Conservation (phyloP, 2,329 filamentous ascomycete species). For the Fusarium sp. region DNA sequence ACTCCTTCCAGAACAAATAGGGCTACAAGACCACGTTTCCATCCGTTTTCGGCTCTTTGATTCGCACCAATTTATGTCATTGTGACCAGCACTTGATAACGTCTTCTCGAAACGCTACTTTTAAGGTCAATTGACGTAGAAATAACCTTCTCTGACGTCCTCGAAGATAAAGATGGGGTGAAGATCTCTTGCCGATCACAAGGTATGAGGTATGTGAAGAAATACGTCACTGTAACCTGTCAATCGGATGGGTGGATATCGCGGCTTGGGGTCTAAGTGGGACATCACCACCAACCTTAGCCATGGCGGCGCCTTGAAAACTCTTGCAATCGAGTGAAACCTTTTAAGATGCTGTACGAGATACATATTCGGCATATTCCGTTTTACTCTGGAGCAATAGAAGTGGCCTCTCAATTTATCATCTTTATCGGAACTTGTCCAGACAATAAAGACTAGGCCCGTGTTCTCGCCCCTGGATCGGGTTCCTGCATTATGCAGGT, state of each 20-base stretch:
- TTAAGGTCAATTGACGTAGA: neutral
- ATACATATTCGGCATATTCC: neutral
- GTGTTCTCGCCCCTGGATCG: neutral
- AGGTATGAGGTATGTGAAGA: neutral
- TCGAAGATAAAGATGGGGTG: neutral
- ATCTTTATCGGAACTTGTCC: neutral
- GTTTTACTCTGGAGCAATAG: no score
- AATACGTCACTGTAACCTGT: slow-evolving; percentile 5
- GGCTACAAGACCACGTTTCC: neutral
- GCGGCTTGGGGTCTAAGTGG: neutral
- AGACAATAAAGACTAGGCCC: neutral
- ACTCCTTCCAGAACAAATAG: neutral
- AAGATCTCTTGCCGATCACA: neutral
- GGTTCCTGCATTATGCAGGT: slow-evolving; percentile 27
- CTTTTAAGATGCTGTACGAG: no score
- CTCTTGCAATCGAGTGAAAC: neutral
- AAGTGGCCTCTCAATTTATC: neutral
- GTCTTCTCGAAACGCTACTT: neutral
- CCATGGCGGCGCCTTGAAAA: neutral
- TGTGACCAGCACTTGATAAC: neutral
- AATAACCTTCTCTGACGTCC: neutral
- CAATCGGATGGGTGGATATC: neutral
- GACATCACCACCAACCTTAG: neutral
- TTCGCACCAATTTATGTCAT: neutral
- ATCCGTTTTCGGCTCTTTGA: neutral